These are phyloP conservation scores for Primulina huaijiensis DNA, from an alignment of 257 asterid genomes.

Conservation along the genomic window DNA sequence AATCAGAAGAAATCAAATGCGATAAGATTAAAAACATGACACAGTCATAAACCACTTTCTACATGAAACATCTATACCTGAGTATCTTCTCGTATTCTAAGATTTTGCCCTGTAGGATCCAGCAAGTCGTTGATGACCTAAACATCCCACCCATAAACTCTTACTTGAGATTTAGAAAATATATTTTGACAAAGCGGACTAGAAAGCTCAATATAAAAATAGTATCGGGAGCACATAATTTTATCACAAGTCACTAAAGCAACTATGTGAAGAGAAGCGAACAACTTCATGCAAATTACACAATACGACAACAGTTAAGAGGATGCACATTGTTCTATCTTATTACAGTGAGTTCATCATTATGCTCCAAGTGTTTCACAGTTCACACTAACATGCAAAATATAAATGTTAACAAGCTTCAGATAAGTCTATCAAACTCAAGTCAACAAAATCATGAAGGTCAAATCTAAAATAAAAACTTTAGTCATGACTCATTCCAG, in stretches of 20 bases:
- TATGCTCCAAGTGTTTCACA: conserved; percentile 1
- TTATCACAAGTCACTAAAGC: background rate
- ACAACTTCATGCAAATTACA: conserved; percentile 15
- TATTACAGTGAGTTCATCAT: background rate
- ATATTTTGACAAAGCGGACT: conserved; percentile 9
- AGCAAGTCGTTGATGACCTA: conserved; percentile 92
- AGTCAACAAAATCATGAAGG: conserved; percentile 16
- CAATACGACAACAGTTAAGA: background rate
- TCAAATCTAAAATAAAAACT: conserved; percentile 9
- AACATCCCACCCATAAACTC: conserved; percentile 28
- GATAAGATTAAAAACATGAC: conserved; percentile 15
- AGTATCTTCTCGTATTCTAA: conserved; percentile 72
- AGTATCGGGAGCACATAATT: conserved; percentile 12
- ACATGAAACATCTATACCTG: conserved; percentile 45
- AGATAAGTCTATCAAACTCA: conserved; percentile 13
- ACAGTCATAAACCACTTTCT: conserved; percentile 17
- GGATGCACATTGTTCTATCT: conserved; percentile 9
- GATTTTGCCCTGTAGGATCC: conserved; percentile 80
- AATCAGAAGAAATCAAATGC: conserved; percentile 13
- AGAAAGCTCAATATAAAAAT: conserved; percentile 1
- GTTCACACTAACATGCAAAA: background rate
- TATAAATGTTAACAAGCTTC: conserved; percentile 4
- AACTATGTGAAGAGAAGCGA: conserved; percentile 1
- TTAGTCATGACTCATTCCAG: background rate
- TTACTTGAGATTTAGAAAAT: conserved; percentile 22